Conservation (phyloP, 2,329 filamentous ascomycete species). For the Penicillium sp. region DNA sequence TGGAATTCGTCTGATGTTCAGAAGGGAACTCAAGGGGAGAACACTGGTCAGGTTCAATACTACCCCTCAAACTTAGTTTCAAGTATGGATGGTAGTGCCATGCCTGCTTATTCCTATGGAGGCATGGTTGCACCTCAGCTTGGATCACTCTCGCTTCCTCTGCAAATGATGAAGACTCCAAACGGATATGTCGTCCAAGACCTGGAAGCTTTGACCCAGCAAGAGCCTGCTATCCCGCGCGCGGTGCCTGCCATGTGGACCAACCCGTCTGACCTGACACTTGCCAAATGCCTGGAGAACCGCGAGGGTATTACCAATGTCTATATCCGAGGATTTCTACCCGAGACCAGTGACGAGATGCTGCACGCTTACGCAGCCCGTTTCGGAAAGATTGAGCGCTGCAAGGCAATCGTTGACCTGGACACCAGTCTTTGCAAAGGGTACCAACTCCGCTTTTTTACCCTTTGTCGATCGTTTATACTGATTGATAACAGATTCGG, state of each 20-base stretch:
- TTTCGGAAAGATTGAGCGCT: conserved; percentile 92
- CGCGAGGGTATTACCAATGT: conserved; percentile 95
- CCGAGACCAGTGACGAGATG: conserved; percentile 90
- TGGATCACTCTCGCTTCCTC: conserved; percentile 37
- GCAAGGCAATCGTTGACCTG: conserved; percentile 97
- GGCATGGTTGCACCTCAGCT: conserved; percentile 63
- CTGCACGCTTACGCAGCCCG: conserved; percentile 77
- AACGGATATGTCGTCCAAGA: conserved; percentile 49
- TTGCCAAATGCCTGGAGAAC: conserved; percentile 93
- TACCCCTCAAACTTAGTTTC: conserved; percentile 55
- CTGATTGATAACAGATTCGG: conserved; percentile 68
- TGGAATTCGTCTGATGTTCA: conserved; percentile 46
- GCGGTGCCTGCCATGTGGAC: conserved; percentile 85
- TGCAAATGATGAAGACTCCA: conserved; percentile 48
- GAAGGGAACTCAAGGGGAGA: conserved; percentile 58
- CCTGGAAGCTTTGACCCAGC: conserved; percentile 65
- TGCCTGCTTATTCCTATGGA: conserved; percentile 52
- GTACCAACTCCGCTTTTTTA: conserved; percentile 52
- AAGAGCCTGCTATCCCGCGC: conserved; percentile 78
- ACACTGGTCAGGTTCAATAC: conserved; percentile 59
- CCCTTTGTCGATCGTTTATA: conserved; percentile 7
- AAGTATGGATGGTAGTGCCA: conserved; percentile 58
- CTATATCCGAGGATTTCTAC: conserved; percentile 93
- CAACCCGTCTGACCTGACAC: conserved; percentile 80
- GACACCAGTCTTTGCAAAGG: conserved; percentile 94